A percentile compares a stretch with the other conserved stretches of the same genome.
These are phyloP conservation scores for Hysterangium stoloniferum DNA, from an alignment of 768 basidiomycete genomes.

Conservation along the genomic window DNA sequence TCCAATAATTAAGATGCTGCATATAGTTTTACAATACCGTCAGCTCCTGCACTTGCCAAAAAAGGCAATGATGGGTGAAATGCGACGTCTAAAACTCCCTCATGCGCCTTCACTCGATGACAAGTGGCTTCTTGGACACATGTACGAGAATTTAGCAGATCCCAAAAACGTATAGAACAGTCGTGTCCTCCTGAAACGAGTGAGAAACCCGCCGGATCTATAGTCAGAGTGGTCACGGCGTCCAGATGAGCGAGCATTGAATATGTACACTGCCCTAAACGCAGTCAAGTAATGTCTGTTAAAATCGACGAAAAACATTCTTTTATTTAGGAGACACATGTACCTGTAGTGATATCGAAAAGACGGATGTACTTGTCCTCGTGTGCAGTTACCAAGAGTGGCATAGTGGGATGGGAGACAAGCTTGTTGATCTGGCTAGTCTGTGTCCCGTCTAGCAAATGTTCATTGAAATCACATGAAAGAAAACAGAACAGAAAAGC, in stretches of 20 bases:
- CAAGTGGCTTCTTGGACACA: constrained; percentile 86
- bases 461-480: not conserved
- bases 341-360: constrained; percentile 78
- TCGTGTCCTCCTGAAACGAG: constrained; percentile 90
- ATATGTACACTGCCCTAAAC: constrained; percentile 74
- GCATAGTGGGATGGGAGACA: constrained; percentile 85
- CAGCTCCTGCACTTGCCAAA: constrained; percentile 92
- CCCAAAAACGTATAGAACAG: constrained; percentile 93
- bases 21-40: constrained; percentile 88
- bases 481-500: not conserved
- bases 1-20: constrained; percentile 59
- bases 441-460: constrained; percentile 56
- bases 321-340: too few relatives aligned
- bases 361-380: constrained; percentile 92
- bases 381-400: constrained; percentile 80
- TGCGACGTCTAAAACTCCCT: constrained; percentile 85
- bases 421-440: constrained; percentile 80
- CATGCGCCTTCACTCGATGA: constrained; percentile 83
- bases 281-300: constrained; percentile 5
- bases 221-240: constrained; percentile 83
- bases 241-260: constrained; percentile 89
- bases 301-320: not conserved
- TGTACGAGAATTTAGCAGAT: constrained; percentile 67
- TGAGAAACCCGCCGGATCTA: constrained; percentile 80
- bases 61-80: constrained; percentile 79